A percentile compares a stretch with the other conserved stretches of the same genome.
Conservation (phyloP, 2,329 filamentous ascomycete species). For the Cladophialophora carrionii region DNA sequence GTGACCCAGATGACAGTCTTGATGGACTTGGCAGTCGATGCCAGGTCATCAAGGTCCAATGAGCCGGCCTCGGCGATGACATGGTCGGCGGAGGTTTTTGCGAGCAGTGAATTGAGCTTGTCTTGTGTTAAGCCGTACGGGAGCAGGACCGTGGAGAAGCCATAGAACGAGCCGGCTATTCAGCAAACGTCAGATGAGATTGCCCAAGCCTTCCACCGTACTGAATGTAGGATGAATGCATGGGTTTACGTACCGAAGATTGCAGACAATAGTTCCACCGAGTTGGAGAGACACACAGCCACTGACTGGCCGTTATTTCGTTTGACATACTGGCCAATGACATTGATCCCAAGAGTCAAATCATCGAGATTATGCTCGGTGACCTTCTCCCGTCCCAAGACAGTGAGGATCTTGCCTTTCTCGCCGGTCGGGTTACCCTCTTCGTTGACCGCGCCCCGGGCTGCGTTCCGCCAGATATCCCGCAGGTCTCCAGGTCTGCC, state of each 20-base stretch:
- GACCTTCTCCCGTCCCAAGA: conserved; percentile 74
- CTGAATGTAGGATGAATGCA: background rate
- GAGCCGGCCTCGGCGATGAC: conserved; percentile 83
- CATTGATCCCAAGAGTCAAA: conserved; percentile 81
- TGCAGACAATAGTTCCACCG: conserved; percentile 78
- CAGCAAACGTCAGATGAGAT: background rate
- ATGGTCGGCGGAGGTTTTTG: conserved; percentile 73
- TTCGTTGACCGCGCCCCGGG: conserved; percentile 65
- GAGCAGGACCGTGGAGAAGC: conserved; percentile 78
- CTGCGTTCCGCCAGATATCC: conserved; percentile 81
- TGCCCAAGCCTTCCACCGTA: background rate
- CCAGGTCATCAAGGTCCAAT: conserved; percentile 76
- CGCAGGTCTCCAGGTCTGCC: conserved; percentile 87
- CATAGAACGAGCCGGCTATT: conserved; percentile 82
- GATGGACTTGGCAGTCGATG: conserved; percentile 69
- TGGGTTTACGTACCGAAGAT: conserved; percentile 66
- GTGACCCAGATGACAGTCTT: conserved; percentile 89
- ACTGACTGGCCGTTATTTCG: conserved; percentile 71
- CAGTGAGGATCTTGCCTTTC: conserved; percentile 73
- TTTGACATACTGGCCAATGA: conserved; percentile 77
- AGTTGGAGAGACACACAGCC: conserved; percentile 91
- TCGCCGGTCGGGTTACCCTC: conserved; percentile 61
- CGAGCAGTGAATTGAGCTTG: conserved; percentile 71
- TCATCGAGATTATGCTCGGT: conserved; percentile 73
- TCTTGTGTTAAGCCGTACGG: conserved; percentile 77